These are phyloP conservation scores for Pyrenochaeta sp. DNA, from an alignment of 2,329 filamentous ascomycete species.

Conservation along the genomic window DNA sequence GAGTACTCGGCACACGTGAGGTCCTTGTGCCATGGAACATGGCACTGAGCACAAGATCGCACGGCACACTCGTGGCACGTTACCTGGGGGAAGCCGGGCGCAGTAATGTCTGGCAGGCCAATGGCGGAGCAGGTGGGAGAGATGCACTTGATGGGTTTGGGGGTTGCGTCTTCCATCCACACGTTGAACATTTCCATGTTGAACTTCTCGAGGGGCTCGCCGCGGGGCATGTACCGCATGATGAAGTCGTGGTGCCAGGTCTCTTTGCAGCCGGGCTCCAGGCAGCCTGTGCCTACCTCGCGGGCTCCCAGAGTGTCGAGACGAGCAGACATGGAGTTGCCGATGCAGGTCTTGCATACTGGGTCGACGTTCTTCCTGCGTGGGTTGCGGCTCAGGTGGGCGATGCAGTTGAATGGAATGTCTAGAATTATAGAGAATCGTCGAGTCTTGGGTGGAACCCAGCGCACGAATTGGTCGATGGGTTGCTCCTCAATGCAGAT, in stretches of 20 bases:
- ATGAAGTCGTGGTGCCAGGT: constrained; percentile 28
- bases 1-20: constrained; percentile 32
- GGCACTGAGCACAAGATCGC: constrained; percentile 31
- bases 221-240: constrained; percentile 26
- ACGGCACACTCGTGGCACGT: constrained; percentile 24
- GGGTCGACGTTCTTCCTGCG: constrained; percentile 27
- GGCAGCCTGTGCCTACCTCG: constrained; percentile 24
- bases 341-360: constrained; percentile 38
- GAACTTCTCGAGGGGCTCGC: constrained; percentile 26
- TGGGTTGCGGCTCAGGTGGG: constrained; percentile 30
- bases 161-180: constrained; percentile 20
- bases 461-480: constrained; percentile 24
- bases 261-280: constrained; percentile 29
- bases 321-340: constrained; percentile 25
- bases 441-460: constrained; percentile 15
- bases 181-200: constrained; percentile 33
- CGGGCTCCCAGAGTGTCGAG: constrained; percentile 31
- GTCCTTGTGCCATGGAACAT: constrained; percentile 31
- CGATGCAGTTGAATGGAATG: constrained; percentile 27
- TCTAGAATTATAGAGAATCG: constrained; percentile 1
- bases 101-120: constrained; percentile 21
- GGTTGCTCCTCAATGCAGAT: constrained; percentile 31
- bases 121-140: constrained; percentile 16
- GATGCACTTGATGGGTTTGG: constrained; percentile 22
- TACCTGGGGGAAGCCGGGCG: constrained; percentile 36